Evolutionary conservation across 129 eudicot genomes (phyloP).

Genomic region (Saussurea involucrata): DNA sequence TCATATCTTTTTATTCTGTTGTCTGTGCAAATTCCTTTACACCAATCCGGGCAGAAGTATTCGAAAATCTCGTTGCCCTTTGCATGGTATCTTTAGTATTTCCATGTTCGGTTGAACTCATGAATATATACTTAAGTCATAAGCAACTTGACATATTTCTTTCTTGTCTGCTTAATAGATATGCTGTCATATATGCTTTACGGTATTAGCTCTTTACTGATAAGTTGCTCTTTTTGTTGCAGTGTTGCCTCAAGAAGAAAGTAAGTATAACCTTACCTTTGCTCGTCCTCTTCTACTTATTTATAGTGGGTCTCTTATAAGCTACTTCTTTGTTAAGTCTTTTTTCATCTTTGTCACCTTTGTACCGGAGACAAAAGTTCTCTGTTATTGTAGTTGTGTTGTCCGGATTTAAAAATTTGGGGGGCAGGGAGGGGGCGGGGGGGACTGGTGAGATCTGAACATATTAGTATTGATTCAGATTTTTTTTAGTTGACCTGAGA

Average conservation of each 20-base stretch:
- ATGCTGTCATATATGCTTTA: constrained; percentile 4
- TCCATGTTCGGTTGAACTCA: background rate
- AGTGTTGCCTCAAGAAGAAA: constrained; percentile 95
- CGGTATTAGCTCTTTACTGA: constrained; percentile 12
- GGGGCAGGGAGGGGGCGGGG: background rate
- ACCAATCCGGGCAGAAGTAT: background rate
- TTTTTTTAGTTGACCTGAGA: background rate
- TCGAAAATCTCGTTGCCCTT: background rate
- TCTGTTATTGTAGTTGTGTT: background rate
- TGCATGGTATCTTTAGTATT: background rate
- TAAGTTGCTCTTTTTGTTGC: constrained; percentile 34
- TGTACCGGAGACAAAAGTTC: background rate
- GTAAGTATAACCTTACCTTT: constrained; percentile 49
- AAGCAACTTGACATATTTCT: background rate
- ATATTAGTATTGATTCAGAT: background rate
- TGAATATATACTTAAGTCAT: background rate
- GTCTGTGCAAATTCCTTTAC: background rate
- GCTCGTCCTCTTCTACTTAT: background rate
- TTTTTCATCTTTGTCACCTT: background rate
- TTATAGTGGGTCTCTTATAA: background rate
- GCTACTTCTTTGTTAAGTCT: background rate
- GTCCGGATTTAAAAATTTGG: background rate
- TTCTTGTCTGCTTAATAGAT: background rate
- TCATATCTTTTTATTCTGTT: background rate
- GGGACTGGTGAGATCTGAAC: background rate